Conservation (phyloP, 164 flowering plant genomes). For the Sextonia rubra region DNA sequence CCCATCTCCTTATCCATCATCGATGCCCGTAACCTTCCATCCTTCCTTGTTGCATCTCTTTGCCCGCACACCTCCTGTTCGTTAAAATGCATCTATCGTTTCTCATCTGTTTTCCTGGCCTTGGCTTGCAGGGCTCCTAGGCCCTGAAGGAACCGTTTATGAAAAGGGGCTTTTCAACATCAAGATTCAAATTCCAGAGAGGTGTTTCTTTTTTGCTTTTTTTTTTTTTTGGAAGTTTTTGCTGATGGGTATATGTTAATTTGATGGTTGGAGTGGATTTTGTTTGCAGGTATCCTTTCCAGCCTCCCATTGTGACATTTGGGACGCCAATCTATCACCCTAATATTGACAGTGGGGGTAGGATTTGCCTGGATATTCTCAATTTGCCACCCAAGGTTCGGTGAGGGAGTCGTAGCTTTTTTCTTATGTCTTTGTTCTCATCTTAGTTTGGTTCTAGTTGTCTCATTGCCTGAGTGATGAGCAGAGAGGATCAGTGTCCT, state of each 20-base stretch:
- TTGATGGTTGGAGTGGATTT: background rate
- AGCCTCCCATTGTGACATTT: conserved; percentile 81
- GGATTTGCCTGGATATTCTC: conserved; percentile 91
- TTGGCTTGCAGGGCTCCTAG: conserved; percentile 48
- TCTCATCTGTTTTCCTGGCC: background rate
- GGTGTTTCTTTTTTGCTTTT: conserved; percentile 28
- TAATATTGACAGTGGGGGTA: conserved; percentile 80
- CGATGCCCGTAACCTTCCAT: conserved; percentile 44
- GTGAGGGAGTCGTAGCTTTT: background rate
- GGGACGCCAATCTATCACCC: conserved; percentile 87
- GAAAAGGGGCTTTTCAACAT: conserved; percentile 55
- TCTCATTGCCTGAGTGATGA: too few species aligned
- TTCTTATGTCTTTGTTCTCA: background rate
- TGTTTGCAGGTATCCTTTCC: conserved; percentile 72
- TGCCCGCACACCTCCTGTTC: too few species aligned
- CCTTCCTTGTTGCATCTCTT: background rate
- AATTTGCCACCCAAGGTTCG: conserved; percentile 88
- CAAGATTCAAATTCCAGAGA: conserved; percentile 79
- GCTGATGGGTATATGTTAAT: background rate
- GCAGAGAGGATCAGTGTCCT: too few species aligned
- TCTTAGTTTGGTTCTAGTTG: too few species aligned
- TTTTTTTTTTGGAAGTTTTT: background rate
- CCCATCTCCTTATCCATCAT: conserved; percentile 42
- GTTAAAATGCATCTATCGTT: too few species aligned
- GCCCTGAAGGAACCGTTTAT: conserved; percentile 79